Evolutionary conservation across 176 grass and related monocot species (phyloP).

Genomic region (Zoysia pacifica): DNA sequence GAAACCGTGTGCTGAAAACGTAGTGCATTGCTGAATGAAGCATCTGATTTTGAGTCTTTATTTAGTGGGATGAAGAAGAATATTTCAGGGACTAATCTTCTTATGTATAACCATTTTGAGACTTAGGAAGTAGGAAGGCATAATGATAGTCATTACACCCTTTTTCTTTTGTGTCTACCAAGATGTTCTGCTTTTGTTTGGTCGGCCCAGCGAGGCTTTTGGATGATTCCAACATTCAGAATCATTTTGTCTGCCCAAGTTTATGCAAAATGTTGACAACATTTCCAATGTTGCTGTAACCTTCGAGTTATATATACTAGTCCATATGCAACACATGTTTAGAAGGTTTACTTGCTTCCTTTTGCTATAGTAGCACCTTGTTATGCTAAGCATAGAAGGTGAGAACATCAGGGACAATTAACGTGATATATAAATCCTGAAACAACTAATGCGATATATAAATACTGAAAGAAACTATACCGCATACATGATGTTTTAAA

Average conservation of each 20-base stretch:
- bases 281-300: background rate
- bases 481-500: background rate
- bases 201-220: slow-evolving; percentile 26
- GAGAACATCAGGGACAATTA: too few species aligned
- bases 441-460: background rate
- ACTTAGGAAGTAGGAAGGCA: slow-evolving; percentile 26
- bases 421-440: background rate
- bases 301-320: background rate
- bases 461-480: background rate
- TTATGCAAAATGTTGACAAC: background rate
- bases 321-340: background rate
- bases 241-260: slow-evolving; percentile 9
- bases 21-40: slow-evolving; percentile 14
- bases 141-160: slow-evolving; percentile 12
- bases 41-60: slow-evolving; percentile 36
- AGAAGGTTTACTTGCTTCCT: background rate
- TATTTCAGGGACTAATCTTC: background rate
- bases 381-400: background rate
- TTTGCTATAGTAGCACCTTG: background rate
- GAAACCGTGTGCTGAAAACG: slow-evolving; percentile 25
- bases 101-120: slow-evolving; percentile 9
- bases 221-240: slow-evolving; percentile 35
- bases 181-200: slow-evolving; percentile 32
- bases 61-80: slow-evolving; percentile 13
- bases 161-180: background rate